phyloP scores from a whole-genome alignment of 352 stramenopile species.

The Globisporangium cederbergense region DNA sequence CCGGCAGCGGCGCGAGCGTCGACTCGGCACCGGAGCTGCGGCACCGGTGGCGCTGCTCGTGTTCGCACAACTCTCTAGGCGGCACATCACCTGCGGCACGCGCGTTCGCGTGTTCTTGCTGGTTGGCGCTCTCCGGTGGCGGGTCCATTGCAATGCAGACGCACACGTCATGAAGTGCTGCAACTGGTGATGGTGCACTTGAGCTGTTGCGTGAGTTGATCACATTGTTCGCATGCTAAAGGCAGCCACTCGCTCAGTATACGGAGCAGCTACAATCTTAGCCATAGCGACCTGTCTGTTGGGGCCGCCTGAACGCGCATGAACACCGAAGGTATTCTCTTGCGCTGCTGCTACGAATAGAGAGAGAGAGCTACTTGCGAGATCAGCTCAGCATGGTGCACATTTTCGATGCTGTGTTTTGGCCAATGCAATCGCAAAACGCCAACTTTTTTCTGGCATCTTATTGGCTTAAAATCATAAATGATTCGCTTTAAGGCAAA shows the following conservation, averaged over 20 bases:
- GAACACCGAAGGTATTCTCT: no score
- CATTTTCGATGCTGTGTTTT: no score
- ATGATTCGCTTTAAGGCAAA: no score
- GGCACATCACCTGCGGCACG: not conserved
- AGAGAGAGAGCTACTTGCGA: no score
- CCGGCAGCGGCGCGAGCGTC: not conserved
- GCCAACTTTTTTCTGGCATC: no score
- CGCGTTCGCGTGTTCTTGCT: not conserved
- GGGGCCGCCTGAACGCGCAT: no score
- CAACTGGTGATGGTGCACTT: not conserved
- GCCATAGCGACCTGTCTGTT: no score
- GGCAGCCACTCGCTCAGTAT: not conserved
- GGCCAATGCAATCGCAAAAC: no score
- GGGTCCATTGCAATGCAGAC: not conserved
- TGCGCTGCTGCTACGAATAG: no score
- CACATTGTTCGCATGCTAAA: not conserved
- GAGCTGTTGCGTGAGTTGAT: not conserved
- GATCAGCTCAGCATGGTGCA: no score
- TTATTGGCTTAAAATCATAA: no score
- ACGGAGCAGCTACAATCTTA: no score
- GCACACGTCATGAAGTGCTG: not conserved
- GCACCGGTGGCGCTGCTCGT: not conserved
- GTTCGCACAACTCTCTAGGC: not conserved
- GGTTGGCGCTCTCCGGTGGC: not conserved
- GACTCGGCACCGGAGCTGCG: constrained; percentile 4